Base-by-base conservation (phyloP, 495 filamentous ascomycete species). In the Annulohypoxylon moriforme region DNA sequence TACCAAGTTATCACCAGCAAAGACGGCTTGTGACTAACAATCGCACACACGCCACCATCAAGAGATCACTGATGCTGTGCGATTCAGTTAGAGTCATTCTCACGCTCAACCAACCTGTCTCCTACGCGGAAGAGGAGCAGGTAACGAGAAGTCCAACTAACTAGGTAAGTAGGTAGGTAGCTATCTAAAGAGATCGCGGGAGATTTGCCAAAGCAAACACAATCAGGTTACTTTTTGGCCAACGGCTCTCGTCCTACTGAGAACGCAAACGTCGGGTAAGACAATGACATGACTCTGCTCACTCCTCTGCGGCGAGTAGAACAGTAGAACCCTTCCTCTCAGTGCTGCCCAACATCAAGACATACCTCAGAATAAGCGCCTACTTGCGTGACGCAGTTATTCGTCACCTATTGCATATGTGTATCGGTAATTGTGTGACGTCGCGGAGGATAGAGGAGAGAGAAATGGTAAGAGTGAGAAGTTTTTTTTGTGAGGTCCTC, bases 231-330 rank as follows among this genome's bases (percentile, higher is more conserved):
- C 71, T 64, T 64, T 64, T 67, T 38, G 49, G 42, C 66, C 71
- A 74, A 74, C 71, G 71, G 71, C 63, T 64, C 67, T 71, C 50
- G 71, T 74, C 67, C 67, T 71, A 74, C 71, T 67, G 49, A 60
- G 33, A 52, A 60, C 55, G 62, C 71, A 74, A 74, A 74, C 67
- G 67, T 67, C 71, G 60, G 67, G 71, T 74, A 49, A 71, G 71
- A 74, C 71, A 67, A 71, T 58, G 49, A 52, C 50, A 73, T 73
- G 71, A 69, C 66, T 69, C 53, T 60, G 49, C 61, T 73, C 71
- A 31, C 38, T n/a, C 1, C 13, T n/a, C 13, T 4, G 36, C 16
- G 20, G 50, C 18, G 60, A 69, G 42, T 3, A 52, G 47, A 52
- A 52, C 10, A n/a, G n/a, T n/a, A n/a, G n/a, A n/a, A n/a, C 10